Conservation (phyloP, 2,329 filamentous ascomycete genomes). For the Apiospora hydei region DNA sequence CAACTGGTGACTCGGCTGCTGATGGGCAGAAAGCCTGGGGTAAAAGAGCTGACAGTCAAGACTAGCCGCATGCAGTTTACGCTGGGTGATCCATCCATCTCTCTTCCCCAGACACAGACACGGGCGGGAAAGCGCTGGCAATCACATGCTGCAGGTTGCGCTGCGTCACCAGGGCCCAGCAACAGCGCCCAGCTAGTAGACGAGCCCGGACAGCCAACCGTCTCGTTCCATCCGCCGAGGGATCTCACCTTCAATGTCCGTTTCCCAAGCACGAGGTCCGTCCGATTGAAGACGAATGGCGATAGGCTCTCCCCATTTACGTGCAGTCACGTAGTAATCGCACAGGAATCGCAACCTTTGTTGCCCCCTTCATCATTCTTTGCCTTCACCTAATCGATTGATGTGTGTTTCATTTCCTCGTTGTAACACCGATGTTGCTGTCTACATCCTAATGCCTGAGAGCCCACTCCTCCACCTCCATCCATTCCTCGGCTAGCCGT, state of each 20-base stretch:
- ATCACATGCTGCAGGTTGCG: constrained; percentile 28
- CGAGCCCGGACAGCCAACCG: background rate
- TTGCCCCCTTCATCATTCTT: background rate
- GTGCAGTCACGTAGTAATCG: constrained; percentile 11
- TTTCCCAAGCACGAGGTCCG: background rate
- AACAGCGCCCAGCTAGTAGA: constrained; percentile 9
- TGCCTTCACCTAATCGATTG: background rate
- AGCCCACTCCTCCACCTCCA: background rate
- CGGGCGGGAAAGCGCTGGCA: constrained; percentile 24
- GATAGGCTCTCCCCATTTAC: constrained; percentile 1
- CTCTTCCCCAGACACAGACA: constrained; percentile 16
- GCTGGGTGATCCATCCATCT: background rate
- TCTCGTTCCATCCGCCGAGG: constrained; percentile 15
- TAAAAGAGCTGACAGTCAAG: constrained; percentile 1
- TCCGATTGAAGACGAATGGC: constrained; percentile 15
- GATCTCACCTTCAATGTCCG: constrained; percentile 15
- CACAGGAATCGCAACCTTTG: constrained; percentile 1
- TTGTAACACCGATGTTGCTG: background rate
- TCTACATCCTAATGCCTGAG: background rate
- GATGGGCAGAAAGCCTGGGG: constrained; percentile 13
- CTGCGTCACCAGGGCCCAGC: constrained; percentile 21
- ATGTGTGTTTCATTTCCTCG: background rate
- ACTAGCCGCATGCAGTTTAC: background rate
- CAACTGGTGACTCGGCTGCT: background rate
- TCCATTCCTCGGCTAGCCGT: background rate